Evolutionary conservation across 2,329 filamentous ascomycete genomes (phyloP).

Genomic region (Aspergillus fructus): DNA sequence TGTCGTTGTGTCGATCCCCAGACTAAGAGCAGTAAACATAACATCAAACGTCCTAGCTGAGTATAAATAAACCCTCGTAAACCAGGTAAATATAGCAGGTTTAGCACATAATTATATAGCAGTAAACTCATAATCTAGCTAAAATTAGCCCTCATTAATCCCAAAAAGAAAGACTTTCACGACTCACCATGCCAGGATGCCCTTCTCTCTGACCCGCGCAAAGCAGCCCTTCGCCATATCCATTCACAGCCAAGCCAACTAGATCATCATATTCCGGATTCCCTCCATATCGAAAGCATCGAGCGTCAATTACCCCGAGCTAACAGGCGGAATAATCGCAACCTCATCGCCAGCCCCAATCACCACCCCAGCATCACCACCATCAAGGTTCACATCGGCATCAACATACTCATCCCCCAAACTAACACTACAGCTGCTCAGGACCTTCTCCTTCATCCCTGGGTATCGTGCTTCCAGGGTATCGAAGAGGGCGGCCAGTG

Average conservation of each 20-base stretch:
- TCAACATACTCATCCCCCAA: conserved; percentile 47
- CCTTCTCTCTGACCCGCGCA: too few relatives aligned
- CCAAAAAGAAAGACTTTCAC: not conserved
- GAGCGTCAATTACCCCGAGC: conserved; percentile 38
- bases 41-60: not conserved
- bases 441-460: conserved; percentile 39
- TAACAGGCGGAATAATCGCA: conserved; percentile 49
- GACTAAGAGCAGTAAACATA: not conserved
- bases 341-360: conserved; percentile 44
- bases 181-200: too few relatives aligned
- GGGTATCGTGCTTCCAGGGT: conserved; percentile 42
- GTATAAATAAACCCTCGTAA: not conserved
- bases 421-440: conserved; percentile 43
- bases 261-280: too few relatives aligned
- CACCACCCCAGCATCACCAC: conserved; percentile 21
- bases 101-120: not conserved
- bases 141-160: not conserved
- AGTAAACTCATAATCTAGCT: not conserved
- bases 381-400: conserved; percentile 36
- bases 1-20: too few relatives aligned
- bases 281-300: too few relatives aligned
- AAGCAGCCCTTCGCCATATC: too few relatives aligned
- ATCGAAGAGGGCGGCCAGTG: conserved; percentile 37
- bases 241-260: too few relatives aligned
- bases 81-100: not conserved